Evolutionary conservation across 192 early-diverging fungal genomes (phyloP).

Genomic region (Phycomyces blakesleeanus): DNA sequence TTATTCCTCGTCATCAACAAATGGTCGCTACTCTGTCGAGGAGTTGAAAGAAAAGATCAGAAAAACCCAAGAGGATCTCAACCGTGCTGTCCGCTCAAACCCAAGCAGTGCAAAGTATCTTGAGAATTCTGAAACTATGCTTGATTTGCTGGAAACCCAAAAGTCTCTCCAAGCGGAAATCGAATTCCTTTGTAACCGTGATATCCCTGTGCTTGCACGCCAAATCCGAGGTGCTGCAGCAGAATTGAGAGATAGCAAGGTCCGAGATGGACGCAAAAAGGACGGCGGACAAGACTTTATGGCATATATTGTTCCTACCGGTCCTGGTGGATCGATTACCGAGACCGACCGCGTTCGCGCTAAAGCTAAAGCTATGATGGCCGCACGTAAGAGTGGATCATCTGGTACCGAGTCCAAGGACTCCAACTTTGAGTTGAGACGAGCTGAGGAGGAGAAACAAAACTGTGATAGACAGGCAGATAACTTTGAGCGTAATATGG

Average conservation of each 20-base stretch:
- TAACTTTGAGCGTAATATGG: slow-evolving; percentile 43
- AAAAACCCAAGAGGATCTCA: slow-evolving; percentile 36
- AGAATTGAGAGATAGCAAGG: slow-evolving; percentile 36
- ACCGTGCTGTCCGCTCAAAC: slow-evolving; percentile 2
- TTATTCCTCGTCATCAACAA: background rate
- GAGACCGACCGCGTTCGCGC: slow-evolving; percentile 51
- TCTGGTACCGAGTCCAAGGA: slow-evolving; percentile 11
- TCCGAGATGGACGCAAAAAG: slow-evolving; percentile 37
- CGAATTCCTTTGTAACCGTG: slow-evolving; percentile 35
- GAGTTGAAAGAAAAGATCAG: slow-evolving; percentile 47
- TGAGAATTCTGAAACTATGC: slow-evolving; percentile 13
- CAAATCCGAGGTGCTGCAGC: slow-evolving; percentile 43
- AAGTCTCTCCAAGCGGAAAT: slow-evolving; percentile 37
- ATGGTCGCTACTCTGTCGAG: slow-evolving; percentile 21
- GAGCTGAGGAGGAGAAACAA: slow-evolving; percentile 48
- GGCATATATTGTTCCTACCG: slow-evolving; percentile 41
- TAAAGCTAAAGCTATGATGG: slow-evolving; percentile 52
- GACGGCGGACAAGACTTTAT: slow-evolving; percentile 27
- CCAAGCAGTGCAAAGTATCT: slow-evolving; percentile 4
- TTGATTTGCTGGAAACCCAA: slow-evolving; percentile 24
- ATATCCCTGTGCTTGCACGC: slow-evolving; percentile 40
- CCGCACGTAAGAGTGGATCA: slow-evolving; percentile 45
- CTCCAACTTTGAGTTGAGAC: slow-evolving; percentile 17
- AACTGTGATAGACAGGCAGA: slow-evolving; percentile 38
- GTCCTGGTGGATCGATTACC: slow-evolving; percentile 48